These are phyloP conservation scores for Phaeosphaeriaceae sp. DNA, from an alignment of 2,329 filamentous ascomycete species.

Conservation along the genomic window DNA sequence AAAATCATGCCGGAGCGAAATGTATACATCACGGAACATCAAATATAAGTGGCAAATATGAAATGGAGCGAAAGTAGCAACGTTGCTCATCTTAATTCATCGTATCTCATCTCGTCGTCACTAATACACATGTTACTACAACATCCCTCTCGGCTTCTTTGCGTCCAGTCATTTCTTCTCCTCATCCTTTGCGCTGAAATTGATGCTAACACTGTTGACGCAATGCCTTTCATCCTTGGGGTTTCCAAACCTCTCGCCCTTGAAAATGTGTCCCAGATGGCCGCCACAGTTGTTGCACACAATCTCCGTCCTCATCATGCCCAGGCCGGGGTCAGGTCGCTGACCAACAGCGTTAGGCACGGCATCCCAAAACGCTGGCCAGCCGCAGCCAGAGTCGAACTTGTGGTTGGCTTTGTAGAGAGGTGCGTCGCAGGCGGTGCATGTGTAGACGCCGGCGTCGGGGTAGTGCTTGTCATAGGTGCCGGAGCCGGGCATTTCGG, in stretches of 20 bases:
- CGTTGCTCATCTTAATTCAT: background rate
- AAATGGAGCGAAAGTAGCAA: background rate
- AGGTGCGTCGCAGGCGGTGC: constrained; percentile 83
- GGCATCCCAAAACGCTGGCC: constrained; percentile 97
- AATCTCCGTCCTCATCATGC: constrained; percentile 91
- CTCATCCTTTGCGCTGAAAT: constrained; percentile 78
- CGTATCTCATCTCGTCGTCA: constrained; percentile 13
- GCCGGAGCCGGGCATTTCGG: constrained; percentile 80
- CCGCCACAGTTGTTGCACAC: constrained; percentile 94
- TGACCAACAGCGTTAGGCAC: constrained; percentile 88
- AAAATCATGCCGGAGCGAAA: too few relatives aligned
- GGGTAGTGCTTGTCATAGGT: constrained; percentile 89
- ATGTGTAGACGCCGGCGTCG: constrained; percentile 78
- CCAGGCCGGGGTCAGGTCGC: constrained; percentile 76
- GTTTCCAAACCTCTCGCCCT: constrained; percentile 82
- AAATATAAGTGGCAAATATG: background rate
- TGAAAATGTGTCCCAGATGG: constrained; percentile 89
- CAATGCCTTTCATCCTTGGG: constrained; percentile 97
- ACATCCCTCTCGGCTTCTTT: background rate
- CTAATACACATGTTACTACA: constrained; percentile 15
- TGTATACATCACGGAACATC: background rate
- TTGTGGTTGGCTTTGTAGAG: constrained; percentile 94
- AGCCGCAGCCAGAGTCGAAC: constrained; percentile 95
- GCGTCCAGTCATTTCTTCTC: constrained; percentile 36
- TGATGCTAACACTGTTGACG: constrained; percentile 91